Evolutionary conservation across 2,329 filamentous ascomycete genomes (phyloP).

Genomic region (Metarhizium sp.): DNA sequence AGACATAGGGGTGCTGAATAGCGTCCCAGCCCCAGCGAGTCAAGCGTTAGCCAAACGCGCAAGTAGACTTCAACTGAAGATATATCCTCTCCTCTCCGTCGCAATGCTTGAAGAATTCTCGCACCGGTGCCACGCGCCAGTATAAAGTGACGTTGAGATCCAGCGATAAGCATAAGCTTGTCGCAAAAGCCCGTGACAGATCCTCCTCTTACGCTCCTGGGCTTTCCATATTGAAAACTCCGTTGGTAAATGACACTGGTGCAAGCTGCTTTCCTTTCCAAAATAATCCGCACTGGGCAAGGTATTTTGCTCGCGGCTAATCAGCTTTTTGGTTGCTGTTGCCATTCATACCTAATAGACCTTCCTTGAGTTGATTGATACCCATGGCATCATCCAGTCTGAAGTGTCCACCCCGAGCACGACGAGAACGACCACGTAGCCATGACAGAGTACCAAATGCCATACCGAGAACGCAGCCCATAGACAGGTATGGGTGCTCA

Average conservation of each 20-base stretch:
- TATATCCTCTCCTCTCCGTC: background rate
- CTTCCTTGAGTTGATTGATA: conserved; percentile 51
- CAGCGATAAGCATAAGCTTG: background rate
- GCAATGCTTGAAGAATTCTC: background rate
- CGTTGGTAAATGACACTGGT: background rate
- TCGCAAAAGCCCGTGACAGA: background rate
- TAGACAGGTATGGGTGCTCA: conserved; percentile 49
- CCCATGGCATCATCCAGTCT: conserved; percentile 47
- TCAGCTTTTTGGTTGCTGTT: conserved; percentile 27
- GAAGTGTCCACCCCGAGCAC: conserved; percentile 49
- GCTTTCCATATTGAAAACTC: background rate
- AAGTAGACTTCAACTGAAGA: background rate
- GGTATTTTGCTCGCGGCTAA: conserved; percentile 9
- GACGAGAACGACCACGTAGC: conserved; percentile 44
- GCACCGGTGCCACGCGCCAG: background rate
- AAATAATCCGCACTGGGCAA: conserved; percentile 1
- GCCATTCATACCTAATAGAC: conserved; percentile 42
- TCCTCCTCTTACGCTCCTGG: background rate
- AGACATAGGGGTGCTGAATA: background rate
- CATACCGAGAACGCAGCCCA: conserved; percentile 49
- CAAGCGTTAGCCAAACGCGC: background rate
- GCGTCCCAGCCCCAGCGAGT: background rate
- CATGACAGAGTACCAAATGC: conserved; percentile 42
- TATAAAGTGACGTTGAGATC: background rate
- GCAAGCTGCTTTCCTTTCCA: conserved; percentile 3